Conservation (phyloP, 805 yeast species). For the Starmerella floris region DNA sequence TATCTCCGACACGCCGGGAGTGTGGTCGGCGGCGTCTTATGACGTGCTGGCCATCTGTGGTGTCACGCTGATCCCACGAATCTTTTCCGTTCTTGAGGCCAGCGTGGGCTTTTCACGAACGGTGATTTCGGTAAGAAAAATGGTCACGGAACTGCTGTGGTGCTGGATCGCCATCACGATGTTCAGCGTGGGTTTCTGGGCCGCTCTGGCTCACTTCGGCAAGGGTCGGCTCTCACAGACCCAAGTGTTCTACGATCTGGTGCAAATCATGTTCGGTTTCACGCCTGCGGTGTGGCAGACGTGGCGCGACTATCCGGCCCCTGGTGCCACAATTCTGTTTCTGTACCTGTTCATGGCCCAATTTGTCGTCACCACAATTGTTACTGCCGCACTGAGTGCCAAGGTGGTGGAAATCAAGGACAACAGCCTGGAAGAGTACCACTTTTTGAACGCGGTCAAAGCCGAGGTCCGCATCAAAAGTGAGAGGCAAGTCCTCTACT, state of each 20-base stretch:
- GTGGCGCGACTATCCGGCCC: conserved; percentile 36
- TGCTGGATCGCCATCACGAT: conserved; percentile 38
- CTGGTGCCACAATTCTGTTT: conserved; percentile 38
- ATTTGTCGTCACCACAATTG: conserved; percentile 41
- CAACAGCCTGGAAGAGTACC: conserved; percentile 31
- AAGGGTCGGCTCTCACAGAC: conserved; percentile 31
- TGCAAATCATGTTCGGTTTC: conserved; percentile 43
- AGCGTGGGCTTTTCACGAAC: conserved; percentile 41
- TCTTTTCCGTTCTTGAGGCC: conserved; percentile 38
- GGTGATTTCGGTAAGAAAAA: conserved; percentile 37
- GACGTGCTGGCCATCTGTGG: conserved; percentile 31
- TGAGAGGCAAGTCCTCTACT: conserved; percentile 28
- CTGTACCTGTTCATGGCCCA: conserved; percentile 42
- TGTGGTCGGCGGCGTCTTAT: conserved; percentile 12
- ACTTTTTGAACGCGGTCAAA: conserved; percentile 29
- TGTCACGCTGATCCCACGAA: conserved; percentile 38
- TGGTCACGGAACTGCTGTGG: conserved; percentile 40
- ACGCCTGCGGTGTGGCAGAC: conserved; percentile 49
- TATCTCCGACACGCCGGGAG: conserved; percentile 2
- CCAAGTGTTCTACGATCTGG: conserved; percentile 39
- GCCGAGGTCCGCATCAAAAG: conserved; percentile 29
- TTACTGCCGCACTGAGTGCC: conserved; percentile 40
- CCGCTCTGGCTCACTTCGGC: conserved; percentile 39
- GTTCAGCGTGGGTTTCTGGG: conserved; percentile 42
- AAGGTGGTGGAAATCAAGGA: conserved; percentile 27